A percentile compares a stretch with the other conserved stretches of the same genome.
Evolutionary conservation across 768 basidiomycete genomes (phyloP).

Genomic region (Agrocybe chaxingu): DNA sequence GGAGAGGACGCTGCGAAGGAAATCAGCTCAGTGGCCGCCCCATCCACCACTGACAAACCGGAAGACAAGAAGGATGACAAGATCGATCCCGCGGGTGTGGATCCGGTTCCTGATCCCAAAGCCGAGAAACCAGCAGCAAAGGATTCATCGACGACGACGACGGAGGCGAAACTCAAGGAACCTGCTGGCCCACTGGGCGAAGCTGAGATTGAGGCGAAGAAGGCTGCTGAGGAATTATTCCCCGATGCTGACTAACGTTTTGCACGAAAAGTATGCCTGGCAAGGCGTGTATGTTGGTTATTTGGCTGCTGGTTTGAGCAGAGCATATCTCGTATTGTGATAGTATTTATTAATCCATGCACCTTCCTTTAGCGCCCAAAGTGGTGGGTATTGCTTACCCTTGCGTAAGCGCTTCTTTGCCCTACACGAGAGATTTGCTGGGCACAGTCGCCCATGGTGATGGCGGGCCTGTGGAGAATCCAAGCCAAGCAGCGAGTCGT

Average conservation of each 20-base stretch:
- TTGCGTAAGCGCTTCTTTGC: no score
- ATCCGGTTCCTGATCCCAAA: conserved; percentile 1
- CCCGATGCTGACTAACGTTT: conserved; percentile 30
- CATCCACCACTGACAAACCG: not conserved
- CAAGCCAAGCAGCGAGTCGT: no score
- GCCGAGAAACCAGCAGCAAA: not conserved
- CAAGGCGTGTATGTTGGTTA: not conserved
- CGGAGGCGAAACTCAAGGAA: conserved; percentile 1
- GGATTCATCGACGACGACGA: conserved; percentile 8
- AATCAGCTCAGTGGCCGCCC: conserved; percentile 17
- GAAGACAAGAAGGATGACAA: conserved; percentile 8
- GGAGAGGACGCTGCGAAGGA: conserved; percentile 16
- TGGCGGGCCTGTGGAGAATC: no score
- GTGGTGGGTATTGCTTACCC: no score
- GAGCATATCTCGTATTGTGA: not conserved
- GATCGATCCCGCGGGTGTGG: conserved; percentile 5
- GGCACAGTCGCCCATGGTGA: no score
- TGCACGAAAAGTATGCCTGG: not conserved
- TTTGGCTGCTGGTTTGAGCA: not conserved
- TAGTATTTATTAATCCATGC: not conserved
- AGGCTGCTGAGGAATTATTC: conserved; percentile 51
- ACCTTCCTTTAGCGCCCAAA: not conserved
- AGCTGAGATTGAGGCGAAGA: conserved; percentile 47
- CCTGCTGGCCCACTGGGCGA: conserved; percentile 42
- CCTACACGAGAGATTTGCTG: no score